A percentile compares a stretch with the other conserved stretches of the same genome.
These are phyloP conservation scores for Tylopilus vinaceipallidus DNA, from an alignment of 768 basidiomycete genomes.

Conservation along the genomic window DNA sequence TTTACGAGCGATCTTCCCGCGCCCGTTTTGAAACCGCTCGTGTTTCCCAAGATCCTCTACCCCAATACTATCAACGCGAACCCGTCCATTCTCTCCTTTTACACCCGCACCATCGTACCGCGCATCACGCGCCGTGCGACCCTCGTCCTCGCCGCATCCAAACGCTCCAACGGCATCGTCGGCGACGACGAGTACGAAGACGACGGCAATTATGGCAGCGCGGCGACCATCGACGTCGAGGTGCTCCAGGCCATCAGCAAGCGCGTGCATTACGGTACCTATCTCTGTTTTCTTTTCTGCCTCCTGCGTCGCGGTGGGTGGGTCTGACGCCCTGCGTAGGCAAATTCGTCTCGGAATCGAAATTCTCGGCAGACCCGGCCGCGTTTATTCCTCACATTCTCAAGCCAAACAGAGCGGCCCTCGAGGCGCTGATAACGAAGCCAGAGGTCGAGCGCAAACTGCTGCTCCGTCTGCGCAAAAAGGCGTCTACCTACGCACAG, in stretches of 20 bases:
- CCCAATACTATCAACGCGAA: constrained; percentile 86
- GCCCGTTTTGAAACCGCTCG: constrained; percentile 73
- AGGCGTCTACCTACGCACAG: constrained; percentile 76
- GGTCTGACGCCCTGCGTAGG: no score
- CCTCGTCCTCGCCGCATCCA: constrained; percentile 57
- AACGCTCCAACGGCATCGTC: constrained; percentile 63
- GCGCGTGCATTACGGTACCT: constrained; percentile 93
- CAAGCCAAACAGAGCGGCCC: constrained; percentile 67
- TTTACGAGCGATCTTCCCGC: constrained; percentile 82
- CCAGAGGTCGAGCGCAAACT: constrained; percentile 91
- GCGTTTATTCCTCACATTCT: constrained; percentile 92
- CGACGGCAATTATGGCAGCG: constrained; percentile 97
- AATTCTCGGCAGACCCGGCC: constrained; percentile 83
- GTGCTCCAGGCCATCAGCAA: constrained; percentile 97
- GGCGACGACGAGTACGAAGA: constrained; percentile 77
- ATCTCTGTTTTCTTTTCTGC: constrained; percentile 14
- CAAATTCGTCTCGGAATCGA: constrained; percentile 98
- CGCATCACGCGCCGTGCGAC: constrained; percentile 80
- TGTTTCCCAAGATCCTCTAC: constrained; percentile 75
- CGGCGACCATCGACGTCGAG: constrained; percentile 92
- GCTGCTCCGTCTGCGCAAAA: constrained; percentile 80
- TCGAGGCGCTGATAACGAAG: constrained; percentile 92
- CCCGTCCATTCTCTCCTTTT: constrained; percentile 82
- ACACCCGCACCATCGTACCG: constrained; percentile 84
- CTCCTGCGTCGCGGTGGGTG: no score